These are phyloP conservation scores for Pichia occidentalis DNA, from an alignment of 805 yeast species.

Conservation along the genomic window DNA sequence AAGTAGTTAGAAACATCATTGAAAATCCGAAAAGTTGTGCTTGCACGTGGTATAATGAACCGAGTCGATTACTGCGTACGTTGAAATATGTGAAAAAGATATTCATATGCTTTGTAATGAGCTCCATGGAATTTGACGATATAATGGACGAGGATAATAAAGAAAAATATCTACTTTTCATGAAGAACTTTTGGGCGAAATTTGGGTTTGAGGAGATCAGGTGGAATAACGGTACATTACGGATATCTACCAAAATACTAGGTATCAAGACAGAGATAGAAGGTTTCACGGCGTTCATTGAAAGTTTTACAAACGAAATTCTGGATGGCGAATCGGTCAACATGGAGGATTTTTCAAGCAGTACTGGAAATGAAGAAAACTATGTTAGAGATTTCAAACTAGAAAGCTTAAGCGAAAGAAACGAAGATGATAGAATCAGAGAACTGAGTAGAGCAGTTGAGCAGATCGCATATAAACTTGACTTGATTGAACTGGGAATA, in stretches of 20 bases:
- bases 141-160: neutral
- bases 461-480: conserved; percentile 17
- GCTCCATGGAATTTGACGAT: conserved; percentile 2
- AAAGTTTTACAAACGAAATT: conserved; percentile 15
- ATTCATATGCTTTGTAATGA: conserved; percentile 6
- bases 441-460: conserved; percentile 16
- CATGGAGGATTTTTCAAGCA: no score
- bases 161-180: neutral
- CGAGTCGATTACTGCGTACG: conserved; percentile 3
- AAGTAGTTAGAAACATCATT: conserved; percentile 6
- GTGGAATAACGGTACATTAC: neutral
- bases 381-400: conserved; percentile 6
- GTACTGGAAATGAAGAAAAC: conserved; percentile 3
- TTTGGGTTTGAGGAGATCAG: conserved; percentile 5
- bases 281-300: conserved; percentile 11
- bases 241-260: conserved; percentile 5
- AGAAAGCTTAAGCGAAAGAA: conserved; percentile 18
- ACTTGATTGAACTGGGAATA: conserved; percentile 18
- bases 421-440: conserved; percentile 19
- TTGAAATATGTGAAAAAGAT: conserved; percentile 5
- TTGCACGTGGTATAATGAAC: conserved; percentile 10
- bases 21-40: conserved; percentile 6
- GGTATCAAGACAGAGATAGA: conserved; percentile 6
- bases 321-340: no score
- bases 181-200: conserved; percentile 9